Evolutionary conservation across 2,329 filamentous ascomycete genomes (phyloP).

Genomic region (Basipetospora chlamydospora): DNA sequence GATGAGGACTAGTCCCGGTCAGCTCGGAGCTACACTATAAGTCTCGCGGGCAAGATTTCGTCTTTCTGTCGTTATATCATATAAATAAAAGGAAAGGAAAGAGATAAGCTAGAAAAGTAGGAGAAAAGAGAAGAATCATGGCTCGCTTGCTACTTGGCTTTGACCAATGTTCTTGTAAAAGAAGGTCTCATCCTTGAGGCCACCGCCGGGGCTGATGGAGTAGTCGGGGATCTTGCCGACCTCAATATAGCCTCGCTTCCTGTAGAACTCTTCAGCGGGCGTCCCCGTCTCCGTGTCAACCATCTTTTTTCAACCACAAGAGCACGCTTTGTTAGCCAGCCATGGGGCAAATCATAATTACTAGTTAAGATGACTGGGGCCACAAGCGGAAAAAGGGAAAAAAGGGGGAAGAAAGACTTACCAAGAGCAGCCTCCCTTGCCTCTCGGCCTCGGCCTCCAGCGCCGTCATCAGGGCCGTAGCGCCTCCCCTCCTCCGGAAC

Average conservation of each 20-base stretch:
- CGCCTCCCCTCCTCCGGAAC: constrained; percentile 35
- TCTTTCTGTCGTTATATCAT: too few species aligned
- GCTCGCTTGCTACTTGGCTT: too few species aligned
- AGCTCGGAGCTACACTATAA: too few species aligned
- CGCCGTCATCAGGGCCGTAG: constrained; percentile 32
- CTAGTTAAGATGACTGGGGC: too few species aligned
- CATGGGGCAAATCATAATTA: too few species aligned
- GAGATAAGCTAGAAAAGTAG: too few species aligned
- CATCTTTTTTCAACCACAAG: constrained; percentile 27
- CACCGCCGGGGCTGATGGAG: constrained; percentile 32
- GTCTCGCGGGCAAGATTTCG: too few species aligned
- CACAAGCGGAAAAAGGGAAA: background rate
- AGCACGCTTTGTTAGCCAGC: too few species aligned
- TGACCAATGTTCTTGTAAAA: constrained; percentile 53
- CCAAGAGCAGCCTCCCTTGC: constrained; percentile 35
- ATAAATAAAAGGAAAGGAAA: too few species aligned
- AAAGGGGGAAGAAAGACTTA: constrained; percentile 19
- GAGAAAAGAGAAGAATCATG: too few species aligned
- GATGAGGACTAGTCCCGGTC: too few species aligned
- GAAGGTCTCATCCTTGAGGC: constrained; percentile 35
- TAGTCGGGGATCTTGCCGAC: constrained; percentile 41
- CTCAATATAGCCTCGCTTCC: constrained; percentile 39
- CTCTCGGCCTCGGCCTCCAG: constrained; percentile 38
- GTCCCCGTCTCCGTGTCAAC: constrained; percentile 38
- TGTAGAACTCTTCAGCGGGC: constrained; percentile 37